A percentile compares a stretch with the other conserved stretches of the same genome.
Conservation (phyloP, 805 yeast species). For the Kuraishia ogatae region DNA sequence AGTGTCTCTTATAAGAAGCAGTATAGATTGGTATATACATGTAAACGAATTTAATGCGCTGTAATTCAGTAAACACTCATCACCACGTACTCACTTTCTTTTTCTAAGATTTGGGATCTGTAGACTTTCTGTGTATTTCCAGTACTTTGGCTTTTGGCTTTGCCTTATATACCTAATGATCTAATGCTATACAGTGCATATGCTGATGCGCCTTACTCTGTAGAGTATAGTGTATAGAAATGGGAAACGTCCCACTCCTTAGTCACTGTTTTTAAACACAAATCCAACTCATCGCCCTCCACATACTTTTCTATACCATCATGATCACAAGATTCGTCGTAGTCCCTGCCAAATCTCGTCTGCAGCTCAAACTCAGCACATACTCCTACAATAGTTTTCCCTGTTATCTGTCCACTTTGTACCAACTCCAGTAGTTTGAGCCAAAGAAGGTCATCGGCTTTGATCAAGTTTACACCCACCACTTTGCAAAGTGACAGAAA, state of each 20-base stretch:
- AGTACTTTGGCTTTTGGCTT: too few species aligned
- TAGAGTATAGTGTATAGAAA: background rate
- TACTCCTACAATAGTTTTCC: constrained; percentile 24
- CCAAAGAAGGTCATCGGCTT: constrained; percentile 3
- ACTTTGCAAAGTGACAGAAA: background rate
- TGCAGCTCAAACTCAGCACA: constrained; percentile 23
- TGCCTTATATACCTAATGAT: too few species aligned
- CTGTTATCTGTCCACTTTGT: constrained; percentile 21
- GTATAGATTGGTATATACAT: too few species aligned
- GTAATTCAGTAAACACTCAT: too few species aligned
- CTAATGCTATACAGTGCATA: too few species aligned
- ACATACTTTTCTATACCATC: constrained; percentile 1
- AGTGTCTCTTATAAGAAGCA: too few species aligned
- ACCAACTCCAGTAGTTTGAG: constrained; percentile 16
- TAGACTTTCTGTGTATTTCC: too few species aligned
- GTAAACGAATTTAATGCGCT: too few species aligned
- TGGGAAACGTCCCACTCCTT: constrained; percentile 9
- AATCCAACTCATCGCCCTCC: constrained; percentile 7
- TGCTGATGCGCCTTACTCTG: background rate
- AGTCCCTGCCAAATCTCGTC: background rate
- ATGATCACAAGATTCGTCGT: background rate
- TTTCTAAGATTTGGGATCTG: too few species aligned
- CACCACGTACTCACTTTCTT: too few species aligned
- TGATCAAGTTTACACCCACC: background rate
- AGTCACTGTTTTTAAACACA: constrained; percentile 3